Evolutionary conservation across 2,329 filamentous ascomycete genomes (phyloP).

Genomic region (Colletotrichum chlorophyti): DNA sequence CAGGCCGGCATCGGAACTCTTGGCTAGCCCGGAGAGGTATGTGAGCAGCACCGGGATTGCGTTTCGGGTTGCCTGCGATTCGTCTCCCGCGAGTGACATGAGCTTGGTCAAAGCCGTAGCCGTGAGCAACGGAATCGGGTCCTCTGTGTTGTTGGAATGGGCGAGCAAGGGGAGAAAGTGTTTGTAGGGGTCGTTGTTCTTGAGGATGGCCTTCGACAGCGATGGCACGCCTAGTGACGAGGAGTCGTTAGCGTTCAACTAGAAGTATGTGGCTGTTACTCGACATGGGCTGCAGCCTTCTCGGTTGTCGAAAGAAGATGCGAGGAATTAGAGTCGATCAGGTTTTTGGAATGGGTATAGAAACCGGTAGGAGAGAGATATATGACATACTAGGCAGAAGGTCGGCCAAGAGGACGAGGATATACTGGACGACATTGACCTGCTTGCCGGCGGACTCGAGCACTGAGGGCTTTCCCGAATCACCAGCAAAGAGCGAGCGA

Average conservation of each 20-base stretch:
- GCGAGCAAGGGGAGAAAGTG: conserved; percentile 84
- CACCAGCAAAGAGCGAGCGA: conserved; percentile 79
- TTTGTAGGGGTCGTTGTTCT: conserved; percentile 79
- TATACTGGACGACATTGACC: conserved; percentile 91
- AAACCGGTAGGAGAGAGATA: neutral
- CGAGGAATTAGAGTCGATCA: neutral
- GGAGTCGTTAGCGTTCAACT: conserved; percentile 6
- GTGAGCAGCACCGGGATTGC: conserved; percentile 83
- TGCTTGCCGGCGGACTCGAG: conserved; percentile 86
- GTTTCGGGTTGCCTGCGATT: conserved; percentile 70
- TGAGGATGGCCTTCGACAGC: conserved; percentile 78
- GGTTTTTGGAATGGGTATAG: neutral
- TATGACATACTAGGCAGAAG: conserved; percentile 58
- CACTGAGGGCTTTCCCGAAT: conserved; percentile 72
- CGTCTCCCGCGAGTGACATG: conserved; percentile 71
- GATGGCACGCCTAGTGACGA: conserved; percentile 72
- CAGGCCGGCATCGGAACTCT: conserved; percentile 84
- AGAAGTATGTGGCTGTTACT: neutral
- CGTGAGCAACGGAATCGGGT: conserved; percentile 87
- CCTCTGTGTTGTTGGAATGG: conserved; percentile 76
- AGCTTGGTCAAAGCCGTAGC: conserved; percentile 86
- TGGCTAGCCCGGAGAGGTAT: conserved; percentile 84
- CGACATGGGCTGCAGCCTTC: neutral
- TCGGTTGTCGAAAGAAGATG: neutral
- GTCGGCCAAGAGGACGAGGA: conserved; percentile 87